Evolutionary conservation across 176 grass and related monocot genomes (phyloP).

Genomic region (Carex myosuroides): DNA sequence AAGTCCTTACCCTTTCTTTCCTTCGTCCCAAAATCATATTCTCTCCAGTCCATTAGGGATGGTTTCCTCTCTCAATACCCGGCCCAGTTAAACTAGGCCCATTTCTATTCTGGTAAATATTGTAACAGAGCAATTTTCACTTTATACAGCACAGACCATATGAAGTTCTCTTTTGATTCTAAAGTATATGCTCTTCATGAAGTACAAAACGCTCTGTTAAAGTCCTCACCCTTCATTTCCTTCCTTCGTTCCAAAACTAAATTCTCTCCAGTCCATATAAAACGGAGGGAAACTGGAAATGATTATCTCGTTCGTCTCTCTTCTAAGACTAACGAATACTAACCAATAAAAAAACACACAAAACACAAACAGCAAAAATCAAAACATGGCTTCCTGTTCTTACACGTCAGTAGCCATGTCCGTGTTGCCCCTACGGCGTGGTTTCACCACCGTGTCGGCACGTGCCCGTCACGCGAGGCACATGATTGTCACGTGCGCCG

Average conservation of each 20-base stretch:
- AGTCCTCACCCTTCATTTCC: too few relatives aligned
- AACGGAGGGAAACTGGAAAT: background rate
- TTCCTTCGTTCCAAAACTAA: too few relatives aligned
- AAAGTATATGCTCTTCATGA: too few relatives aligned
- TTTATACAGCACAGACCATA: too few relatives aligned
- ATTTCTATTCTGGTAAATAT: background rate
- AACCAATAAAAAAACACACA: background rate
- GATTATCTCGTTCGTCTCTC: background rate
- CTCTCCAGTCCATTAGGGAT: background rate
- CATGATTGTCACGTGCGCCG: conserved; percentile 31
- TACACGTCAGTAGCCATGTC: conserved; percentile 28
- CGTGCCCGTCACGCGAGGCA: conserved; percentile 5
- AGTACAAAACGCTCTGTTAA: too few relatives aligned
- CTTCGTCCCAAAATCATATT: too few relatives aligned
- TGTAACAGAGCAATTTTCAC: too few relatives aligned
- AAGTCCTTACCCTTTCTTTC: too few relatives aligned
- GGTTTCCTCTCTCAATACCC: background rate
- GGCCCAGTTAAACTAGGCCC: background rate
- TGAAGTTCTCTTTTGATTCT: too few relatives aligned
- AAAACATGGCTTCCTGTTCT: conserved; percentile 1
- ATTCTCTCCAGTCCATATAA: background rate
- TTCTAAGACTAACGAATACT: background rate
- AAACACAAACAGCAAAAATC: background rate
- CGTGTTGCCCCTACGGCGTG: conserved; percentile 20
- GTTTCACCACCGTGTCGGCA: background rate